phyloP scores from a whole-genome alignment of 257 asterid species.

The Parsonsia alboflavescens region DNA sequence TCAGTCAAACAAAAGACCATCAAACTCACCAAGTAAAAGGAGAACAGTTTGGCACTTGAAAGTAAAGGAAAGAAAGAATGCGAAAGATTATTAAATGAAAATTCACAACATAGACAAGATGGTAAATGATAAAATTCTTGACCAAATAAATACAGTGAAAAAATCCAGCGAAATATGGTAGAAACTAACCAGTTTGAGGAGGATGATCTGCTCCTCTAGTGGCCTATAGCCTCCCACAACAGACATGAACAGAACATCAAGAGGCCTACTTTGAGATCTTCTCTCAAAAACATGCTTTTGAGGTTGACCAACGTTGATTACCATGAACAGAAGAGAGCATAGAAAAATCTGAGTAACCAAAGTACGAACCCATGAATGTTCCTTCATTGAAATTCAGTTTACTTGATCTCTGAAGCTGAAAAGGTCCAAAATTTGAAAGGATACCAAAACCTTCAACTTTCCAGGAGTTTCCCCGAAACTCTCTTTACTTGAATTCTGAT shows the following conservation, averaged over 20 bases:
- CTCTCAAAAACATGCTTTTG: conserved; percentile 21
- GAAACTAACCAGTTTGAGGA: conserved; percentile 49
- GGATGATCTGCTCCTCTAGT: conserved; percentile 37
- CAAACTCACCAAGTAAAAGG: conserved; percentile 7
- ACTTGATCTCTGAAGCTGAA: background rate
- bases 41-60: background rate
- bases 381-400: conserved; percentile 20
- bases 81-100: no score
- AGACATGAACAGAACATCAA: conserved; percentile 39
- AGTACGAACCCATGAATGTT: conserved; percentile 60
- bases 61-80: background rate
- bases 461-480: background rate
- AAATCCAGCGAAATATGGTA: background rate
- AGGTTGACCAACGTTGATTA: conserved; percentile 38
- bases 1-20: background rate
- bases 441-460: background rate
- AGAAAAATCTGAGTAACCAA: conserved; percentile 47
- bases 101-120: background rate
- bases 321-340: conserved; percentile 42
- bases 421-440: background rate
- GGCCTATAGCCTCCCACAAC: conserved; percentile 50
- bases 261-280: conserved; percentile 10
- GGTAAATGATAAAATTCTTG: background rate
- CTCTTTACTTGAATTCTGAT: background rate
- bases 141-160: background rate